A percentile compares a stretch with the other conserved stretches of the same genome.
Evolutionary conservation across 2,329 filamentous ascomycete genomes (phyloP).

Genomic region (Fusarium temperatum): DNA sequence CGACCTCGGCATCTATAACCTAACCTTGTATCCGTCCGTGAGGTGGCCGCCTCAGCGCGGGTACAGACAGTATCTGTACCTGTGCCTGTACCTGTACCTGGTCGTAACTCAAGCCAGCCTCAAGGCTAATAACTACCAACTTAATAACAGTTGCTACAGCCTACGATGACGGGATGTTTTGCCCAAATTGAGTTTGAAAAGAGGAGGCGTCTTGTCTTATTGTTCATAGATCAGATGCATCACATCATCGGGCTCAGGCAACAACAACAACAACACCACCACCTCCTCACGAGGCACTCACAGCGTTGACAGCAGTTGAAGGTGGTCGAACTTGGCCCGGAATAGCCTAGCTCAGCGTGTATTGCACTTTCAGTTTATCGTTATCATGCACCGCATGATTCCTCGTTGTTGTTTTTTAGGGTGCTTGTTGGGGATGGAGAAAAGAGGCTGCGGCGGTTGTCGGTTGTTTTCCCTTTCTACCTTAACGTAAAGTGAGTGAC

Average conservation of each 20-base stretch:
- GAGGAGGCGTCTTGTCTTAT: background rate
- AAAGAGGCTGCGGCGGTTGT: constrained; percentile 19
- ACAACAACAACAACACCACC: constrained; percentile 28
- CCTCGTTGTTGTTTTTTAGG: background rate
- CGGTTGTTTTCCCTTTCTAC: constrained; percentile 9
- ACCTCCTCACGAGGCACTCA: constrained; percentile 22
- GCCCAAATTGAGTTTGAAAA: constrained; percentile 18
- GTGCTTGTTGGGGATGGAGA: background rate
- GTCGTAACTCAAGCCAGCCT: background rate
- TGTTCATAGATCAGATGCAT: background rate
- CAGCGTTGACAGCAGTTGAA: background rate
- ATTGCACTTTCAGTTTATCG: background rate
- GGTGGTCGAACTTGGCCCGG: constrained; percentile 3
- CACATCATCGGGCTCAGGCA: constrained; percentile 25
- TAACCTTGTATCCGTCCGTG: background rate
- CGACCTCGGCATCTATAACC: constrained; percentile 13
- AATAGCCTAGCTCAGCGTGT: constrained; percentile 10
- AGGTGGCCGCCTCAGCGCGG: too few relatives aligned
- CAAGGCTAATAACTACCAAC: constrained; percentile 5
- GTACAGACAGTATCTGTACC: too few relatives aligned
- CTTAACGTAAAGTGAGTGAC: background rate
- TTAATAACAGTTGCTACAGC: background rate
- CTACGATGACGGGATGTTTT: constrained; percentile 1
- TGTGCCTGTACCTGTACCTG: background rate
- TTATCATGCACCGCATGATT: constrained; percentile 14